These are phyloP conservation scores for Rubia yunnanensis DNA, from an alignment of 257 asterid species.

Conservation along the genomic window DNA sequence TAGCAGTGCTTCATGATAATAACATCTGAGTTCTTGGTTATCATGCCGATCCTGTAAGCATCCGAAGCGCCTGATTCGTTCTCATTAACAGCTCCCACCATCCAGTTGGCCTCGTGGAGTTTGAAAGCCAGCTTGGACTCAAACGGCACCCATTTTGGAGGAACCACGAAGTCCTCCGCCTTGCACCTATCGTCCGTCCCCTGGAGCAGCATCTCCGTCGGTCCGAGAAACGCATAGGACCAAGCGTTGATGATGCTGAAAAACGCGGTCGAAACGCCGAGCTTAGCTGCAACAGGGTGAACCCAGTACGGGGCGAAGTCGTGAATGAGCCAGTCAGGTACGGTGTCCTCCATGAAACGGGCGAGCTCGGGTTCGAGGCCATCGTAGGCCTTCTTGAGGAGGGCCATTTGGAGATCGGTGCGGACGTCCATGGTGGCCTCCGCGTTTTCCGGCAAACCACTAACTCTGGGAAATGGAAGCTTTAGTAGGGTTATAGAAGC, in stretches of 20 bases:
- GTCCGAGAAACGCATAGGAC: not conserved
- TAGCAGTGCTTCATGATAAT: constrained; percentile 14
- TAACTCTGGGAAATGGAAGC: constrained; percentile 24
- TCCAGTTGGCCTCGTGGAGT: constrained; percentile 17
- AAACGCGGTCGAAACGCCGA: not conserved
- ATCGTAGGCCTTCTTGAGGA: constrained; percentile 21
- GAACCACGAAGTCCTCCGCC: not conserved
- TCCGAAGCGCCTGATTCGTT: constrained; percentile 24
- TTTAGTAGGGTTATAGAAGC: constrained; percentile 24
- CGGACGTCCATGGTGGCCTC: constrained; percentile 25
- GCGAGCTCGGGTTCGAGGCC: constrained; percentile 12
- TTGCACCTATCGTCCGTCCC: not conserved
- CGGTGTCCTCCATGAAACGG: not conserved
- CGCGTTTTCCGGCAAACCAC: constrained; percentile 12
- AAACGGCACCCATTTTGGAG: constrained; percentile 7
- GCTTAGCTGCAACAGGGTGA: constrained; percentile 11
- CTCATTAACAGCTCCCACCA: not conserved
- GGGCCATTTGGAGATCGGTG: not conserved
- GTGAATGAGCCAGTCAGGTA: constrained; percentile 22
- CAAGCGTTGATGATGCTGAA: constrained; percentile 3
- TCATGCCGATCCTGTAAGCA: constrained; percentile 11
- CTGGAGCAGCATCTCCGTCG: not conserved
- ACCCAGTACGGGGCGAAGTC: constrained; percentile 23
- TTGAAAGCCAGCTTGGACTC: constrained; percentile 18
- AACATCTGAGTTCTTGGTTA: constrained; percentile 14